Conservation (phyloP, 495 filamentous ascomycete species). For the Xylaria castorea region DNA sequence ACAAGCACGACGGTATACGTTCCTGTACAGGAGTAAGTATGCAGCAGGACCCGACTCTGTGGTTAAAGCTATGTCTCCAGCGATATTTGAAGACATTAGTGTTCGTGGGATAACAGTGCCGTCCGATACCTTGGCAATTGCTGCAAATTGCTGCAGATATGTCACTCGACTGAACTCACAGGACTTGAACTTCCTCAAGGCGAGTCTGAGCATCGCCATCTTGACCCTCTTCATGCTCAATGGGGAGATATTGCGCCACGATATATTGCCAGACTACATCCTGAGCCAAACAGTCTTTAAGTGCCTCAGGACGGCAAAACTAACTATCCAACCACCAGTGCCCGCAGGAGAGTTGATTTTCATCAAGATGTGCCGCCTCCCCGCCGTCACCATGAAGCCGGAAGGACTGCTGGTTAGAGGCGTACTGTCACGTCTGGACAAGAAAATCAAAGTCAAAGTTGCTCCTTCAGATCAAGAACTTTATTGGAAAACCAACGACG, state of each 20-base stretch:
- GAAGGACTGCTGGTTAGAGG: constrained; percentile 6
- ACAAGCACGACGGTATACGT: not conserved
- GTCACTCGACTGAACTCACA: not conserved
- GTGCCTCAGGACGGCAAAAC: not conserved
- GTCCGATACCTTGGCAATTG: constrained; percentile 4
- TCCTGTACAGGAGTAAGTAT: constrained; percentile 1
- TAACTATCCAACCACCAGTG: constrained; percentile 1
- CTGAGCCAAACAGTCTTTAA: not conserved
- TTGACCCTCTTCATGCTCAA: constrained; percentile 12
- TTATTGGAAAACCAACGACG: constrained; percentile 14
- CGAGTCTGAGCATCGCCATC: constrained; percentile 8
- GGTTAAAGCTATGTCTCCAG: constrained; percentile 7
- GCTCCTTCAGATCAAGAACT: not conserved
- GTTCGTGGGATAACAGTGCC: constrained; percentile 16
- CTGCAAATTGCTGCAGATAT: constrained; percentile 14
- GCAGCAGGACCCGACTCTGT: not conserved
- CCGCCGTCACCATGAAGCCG: not conserved
- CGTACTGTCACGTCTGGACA: constrained; percentile 3
- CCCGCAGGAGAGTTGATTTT: constrained; percentile 13
- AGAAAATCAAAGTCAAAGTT: constrained; percentile 14
- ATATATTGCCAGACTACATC: not conserved
- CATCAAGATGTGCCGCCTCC: constrained; percentile 15
- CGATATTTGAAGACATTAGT: constrained; percentile 18
- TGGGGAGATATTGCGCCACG: constrained; percentile 10
- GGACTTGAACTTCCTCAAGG: constrained; percentile 1